Conservation (phyloP, 805 yeast genomes). For the Kluyveromyces starmeri region DNA sequence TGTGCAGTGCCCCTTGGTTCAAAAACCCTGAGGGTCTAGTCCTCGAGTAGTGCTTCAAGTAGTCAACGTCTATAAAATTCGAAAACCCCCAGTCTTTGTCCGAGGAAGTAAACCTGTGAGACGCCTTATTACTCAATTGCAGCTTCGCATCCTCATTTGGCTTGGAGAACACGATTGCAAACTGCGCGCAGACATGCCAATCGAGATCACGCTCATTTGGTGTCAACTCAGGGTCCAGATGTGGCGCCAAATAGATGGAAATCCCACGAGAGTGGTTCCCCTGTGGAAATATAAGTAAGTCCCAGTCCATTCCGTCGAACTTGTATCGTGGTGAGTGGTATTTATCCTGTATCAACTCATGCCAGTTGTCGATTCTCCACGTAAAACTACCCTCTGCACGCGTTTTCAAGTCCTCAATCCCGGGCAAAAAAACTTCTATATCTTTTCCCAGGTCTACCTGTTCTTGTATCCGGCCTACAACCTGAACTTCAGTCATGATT, state of each 20-base stretch:
- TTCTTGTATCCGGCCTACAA: conserved; percentile 5
- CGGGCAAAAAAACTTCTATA: conserved; percentile 14
- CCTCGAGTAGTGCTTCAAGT: conserved; percentile 33
- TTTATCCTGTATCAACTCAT: conserved; percentile 31
- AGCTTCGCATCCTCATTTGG: conserved; percentile 54
- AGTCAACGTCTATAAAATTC: conserved; percentile 52
- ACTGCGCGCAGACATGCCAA: conserved; percentile 91
- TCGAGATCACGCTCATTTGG: conserved; percentile 33
- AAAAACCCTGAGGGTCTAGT: conserved; percentile 36
- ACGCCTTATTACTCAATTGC: conserved; percentile 54
- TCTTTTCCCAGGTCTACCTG: conserved; percentile 17
- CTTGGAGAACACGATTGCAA: conserved; percentile 76
- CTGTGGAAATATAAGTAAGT: conserved; percentile 65
- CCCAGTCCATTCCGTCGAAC: conserved; percentile 60
- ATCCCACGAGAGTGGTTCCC: conserved; percentile 55
- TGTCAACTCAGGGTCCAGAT: conserved; percentile 27
- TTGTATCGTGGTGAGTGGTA: conserved; percentile 37
- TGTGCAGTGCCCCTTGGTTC: conserved; percentile 47
- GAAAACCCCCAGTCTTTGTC: conserved; percentile 97
- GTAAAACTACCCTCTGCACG: conserved; percentile 32
- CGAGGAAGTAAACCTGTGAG: conserved; percentile 64
- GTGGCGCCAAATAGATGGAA: conserved; percentile 77
- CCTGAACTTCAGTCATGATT: conserved; percentile 1
- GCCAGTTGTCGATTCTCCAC: conserved; percentile 47
- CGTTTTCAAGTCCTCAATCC: conserved; percentile 12